Percentiles rank a stretch among this genome's conserved stretches.
These are phyloP conservation scores for Hyaloperonospora brassicae DNA, from an alignment of 352 stramenopile species.

Conservation along the genomic window DNA sequence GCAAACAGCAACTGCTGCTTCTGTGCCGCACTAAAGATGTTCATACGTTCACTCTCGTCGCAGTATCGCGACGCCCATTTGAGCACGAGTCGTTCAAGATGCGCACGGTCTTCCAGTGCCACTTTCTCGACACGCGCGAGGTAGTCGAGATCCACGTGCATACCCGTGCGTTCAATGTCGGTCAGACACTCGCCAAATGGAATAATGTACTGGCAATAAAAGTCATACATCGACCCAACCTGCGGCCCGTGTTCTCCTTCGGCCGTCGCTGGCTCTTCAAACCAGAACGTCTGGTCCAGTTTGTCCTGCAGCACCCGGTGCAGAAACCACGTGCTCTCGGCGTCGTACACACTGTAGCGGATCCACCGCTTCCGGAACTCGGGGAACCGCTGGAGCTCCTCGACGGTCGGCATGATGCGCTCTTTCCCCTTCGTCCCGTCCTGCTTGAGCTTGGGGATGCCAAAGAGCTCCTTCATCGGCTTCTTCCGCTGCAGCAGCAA, in stretches of 20 bases:
- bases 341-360: constrained; percentile 95
- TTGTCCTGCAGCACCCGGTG: constrained; percentile 85
- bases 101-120: constrained; percentile 84
- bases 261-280: constrained; percentile 22
- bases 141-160: constrained; percentile 87
- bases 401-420: constrained; percentile 59
- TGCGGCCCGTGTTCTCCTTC: constrained; percentile 11
- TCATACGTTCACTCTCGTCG: constrained; percentile 91
- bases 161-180: constrained; percentile 95
- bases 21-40: constrained; percentile 90
- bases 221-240: constrained; percentile 89
- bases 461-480: constrained; percentile 97
- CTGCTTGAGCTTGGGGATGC: constrained; percentile 91
- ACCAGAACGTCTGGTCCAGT: constrained; percentile 88
- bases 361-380: constrained; percentile 92
- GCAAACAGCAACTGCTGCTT: constrained; percentile 97
- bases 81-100: constrained; percentile 80
- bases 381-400: constrained; percentile 78
- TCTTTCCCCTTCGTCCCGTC: constrained; percentile 90
- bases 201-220: constrained; percentile 95
- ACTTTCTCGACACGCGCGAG: constrained; percentile 87
- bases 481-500: constrained; percentile 85
- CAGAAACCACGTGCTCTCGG: constrained; percentile 94
- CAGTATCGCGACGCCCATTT: constrained; percentile 90
- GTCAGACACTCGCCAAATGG: constrained; percentile 98